Evolutionary conservation across 495 filamentous ascomycete genomes (phyloP), one percentile per base, ranked within the genome.

Genomic region (Extremus antarcticus): DNA sequence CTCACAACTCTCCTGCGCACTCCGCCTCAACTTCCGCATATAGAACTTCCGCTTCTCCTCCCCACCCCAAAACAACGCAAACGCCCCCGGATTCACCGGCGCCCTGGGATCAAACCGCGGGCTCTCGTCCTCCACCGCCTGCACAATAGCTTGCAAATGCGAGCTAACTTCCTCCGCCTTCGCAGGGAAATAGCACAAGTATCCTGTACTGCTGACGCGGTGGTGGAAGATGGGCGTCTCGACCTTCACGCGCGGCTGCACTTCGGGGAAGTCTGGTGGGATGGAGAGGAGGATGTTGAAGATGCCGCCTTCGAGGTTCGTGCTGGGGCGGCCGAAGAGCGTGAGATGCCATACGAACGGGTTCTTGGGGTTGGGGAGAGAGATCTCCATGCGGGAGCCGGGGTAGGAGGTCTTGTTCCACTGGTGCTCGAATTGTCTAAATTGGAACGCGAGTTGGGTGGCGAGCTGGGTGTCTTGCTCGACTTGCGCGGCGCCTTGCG

Each of bases 261-360:
- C 88, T n/a, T 85, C 81, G 0, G 92, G 92, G 63, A 95, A 95
- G 11, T 82, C 77, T n/a, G 90, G 83, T 61, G 90, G 95, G 67
- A 97, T 82, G 61, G 73, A 76, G 25, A 97, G 75, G 60, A 76
- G 83, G 63, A 96, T 83, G 51, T 77, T 78, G 72, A 96, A 90
- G 51, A 97, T 76, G 4, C 92, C 92, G 4, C 92, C 92, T 56
- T 97, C 94, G 3, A 95, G 77, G 59, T 90, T 87, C 0, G 91
- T 94, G 86, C 92, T 94, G 1, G 91, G 87, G 48, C 85, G 80
- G 35, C 92, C 92, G 64, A 95, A 92, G 67, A 94, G 90, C 0
- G 86, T 90, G 46, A 87, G 57, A 35, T 66, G 62, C 81, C 77
- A 82, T 1, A 78, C 55, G 63, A 85, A 88, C 0, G 85, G 85